Evolutionary conservation across 371 early-diverging fungal genomes (phyloP), one percentile per base, ranked within the genome.

Genomic region (Mortierella sp.): DNA sequence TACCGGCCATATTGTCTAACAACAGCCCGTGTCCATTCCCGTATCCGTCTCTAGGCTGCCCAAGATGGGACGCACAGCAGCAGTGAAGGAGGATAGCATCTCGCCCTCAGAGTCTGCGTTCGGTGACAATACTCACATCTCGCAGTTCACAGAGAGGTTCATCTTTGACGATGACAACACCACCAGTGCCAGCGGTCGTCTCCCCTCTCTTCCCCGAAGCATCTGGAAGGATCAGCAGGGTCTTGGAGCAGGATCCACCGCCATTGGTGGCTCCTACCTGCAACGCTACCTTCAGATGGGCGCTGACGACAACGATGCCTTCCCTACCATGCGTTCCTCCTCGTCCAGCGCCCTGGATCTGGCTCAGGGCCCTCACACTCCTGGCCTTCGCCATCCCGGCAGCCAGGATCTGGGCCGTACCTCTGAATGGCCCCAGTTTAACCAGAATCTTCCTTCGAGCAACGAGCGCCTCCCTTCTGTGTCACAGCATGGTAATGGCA

Each of bases 341-440:
- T 67, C 83, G 8, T 78, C 85, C 7, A 61, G 83, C 26, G 82
- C 81, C 9, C 64, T 85, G 51, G 86, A 84, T 56, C 65, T 87
- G 27, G 70, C 83, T 21, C 75, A 81, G 14, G 78, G 79, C 19
- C 59, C 82, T 4, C 79, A 80, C 53, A 79, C 66, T 6, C 39
- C 79, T 2, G 62, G 72, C 1, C 57, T 66, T 59, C 70, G 78
- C 11, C 81, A 80, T 30, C 70, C 81, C 27, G 72, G 64, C 31
- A 76, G 80, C 34, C 81, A 83, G 11, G 81, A 83, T 39, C 69
- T 81, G 4, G 48, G 79, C n/a, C 71, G 83, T 24, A 79, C 78
- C 52, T 80, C 83, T 44, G 82, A 82, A 39, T 85, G 85, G 85
- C 81, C 82, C 9, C 85, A 83, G 37, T 83, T 73, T 50, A 62